Conservation (phyloP, 2,329 filamentous ascomycete species). For the Neonectria punicea region DNA sequence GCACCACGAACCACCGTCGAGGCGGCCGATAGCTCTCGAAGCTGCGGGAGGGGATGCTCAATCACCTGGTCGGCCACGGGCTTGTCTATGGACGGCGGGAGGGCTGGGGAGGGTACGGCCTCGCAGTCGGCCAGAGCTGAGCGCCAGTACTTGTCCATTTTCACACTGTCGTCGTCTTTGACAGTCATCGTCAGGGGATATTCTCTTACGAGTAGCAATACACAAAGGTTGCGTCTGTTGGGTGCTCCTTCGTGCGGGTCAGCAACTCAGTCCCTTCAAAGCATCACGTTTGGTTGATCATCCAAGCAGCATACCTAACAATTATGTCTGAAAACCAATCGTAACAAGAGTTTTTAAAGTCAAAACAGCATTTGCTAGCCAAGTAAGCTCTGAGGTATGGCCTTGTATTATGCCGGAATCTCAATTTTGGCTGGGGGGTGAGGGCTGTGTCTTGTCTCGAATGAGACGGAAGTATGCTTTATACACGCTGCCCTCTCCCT, state of each 20-base stretch:
- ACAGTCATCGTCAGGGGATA: background rate
- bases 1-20: background rate
- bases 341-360: background rate
- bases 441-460: background rate
- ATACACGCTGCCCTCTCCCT: background rate
- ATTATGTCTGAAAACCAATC: background rate
- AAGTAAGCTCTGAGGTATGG: background rate
- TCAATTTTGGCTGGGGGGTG: background rate
- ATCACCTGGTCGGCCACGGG: conserved; percentile 3
- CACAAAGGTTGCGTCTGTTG: background rate
- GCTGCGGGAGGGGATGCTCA: background rate
- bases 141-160: conserved; percentile 12
- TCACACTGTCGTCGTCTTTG: background rate
- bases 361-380: background rate
- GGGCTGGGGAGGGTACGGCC: conserved; percentile 10
- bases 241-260: background rate
- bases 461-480: background rate
- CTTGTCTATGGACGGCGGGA: conserved; percentile 4
- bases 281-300: background rate
- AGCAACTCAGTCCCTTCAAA: background rate
- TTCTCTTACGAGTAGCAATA: background rate
- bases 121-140: background rate
- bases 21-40: background rate
- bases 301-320: background rate
- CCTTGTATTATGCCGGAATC: background rate